Base-by-base conservation (phyloP, 306 rosid genomes). In the Rosa chinensis region DNA sequence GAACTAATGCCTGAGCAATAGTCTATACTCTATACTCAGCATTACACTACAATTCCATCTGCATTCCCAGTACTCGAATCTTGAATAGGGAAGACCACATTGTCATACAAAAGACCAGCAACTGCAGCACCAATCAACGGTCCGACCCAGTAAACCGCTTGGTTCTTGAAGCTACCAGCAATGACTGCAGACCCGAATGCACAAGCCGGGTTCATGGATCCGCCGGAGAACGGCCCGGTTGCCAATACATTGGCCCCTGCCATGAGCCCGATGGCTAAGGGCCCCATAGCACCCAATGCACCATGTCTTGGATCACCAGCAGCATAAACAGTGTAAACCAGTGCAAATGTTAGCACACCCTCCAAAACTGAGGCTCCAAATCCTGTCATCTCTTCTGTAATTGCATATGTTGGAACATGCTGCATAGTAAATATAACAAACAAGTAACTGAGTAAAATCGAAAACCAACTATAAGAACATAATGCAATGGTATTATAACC, bases 131-230 rank as follows among this genome's bases (percentile, higher is more conserved):
- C 98, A 10, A 95, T 77, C 80, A 95, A 81, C 4, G 99, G 99
- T 55, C 99, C 98, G 59, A 95, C 85, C 99, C 98, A 95, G 45
- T 95, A 92, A 6, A 88, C 99, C 10, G 97, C 99, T 75, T 92
- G 99, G 80, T 95, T 92, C 86, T 82, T 91, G 84, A 95, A 95
- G 70, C 73, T 88, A 1, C 99, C 96, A 0, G 92, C 86, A 23
- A 88, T 82, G 10, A 89, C 79, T 0, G 98, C 94, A 0, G 97
- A 84, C 40, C 95, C 98, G 8, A 95, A 92, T n/a, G 99, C 97
- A 62, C 92, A 91, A 0, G 96, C 99, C 10, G 98, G 98, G 84
- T 95, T 95, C 85, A 92, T 88, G 5, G 98, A 87, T 1, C 96
- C 98, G 1, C 98, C 98, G 0, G 97, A 95, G 82, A 95, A 95